Evolutionary conservation across 129 eudicot species (phyloP), one percentile per base, ranked within the genome.

Genomic region (Apium graveolens): DNA sequence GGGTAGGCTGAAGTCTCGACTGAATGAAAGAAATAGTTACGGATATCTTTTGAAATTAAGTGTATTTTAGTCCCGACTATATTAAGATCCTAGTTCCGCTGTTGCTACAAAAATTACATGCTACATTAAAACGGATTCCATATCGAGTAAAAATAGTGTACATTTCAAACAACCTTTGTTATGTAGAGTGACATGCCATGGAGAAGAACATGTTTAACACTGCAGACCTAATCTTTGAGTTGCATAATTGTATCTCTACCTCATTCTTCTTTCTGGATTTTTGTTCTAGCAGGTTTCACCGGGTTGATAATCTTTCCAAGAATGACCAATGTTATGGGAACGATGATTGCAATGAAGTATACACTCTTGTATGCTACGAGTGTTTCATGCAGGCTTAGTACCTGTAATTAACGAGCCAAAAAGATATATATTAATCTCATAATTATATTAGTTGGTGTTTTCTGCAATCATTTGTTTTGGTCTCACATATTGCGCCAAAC

Each of bases 241-340:
- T 32, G 34, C 49, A 68, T n/a, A 41, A 55, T 27, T 71, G 82
- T 46, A 39, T 39, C 45, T 77, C 71, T 72, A 78, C 77, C 89
- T 92, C 86, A 92, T 75, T 88, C 78, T 81, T 87, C 92, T 86
- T 91, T 91, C 80, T 81, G 87, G 81, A 84, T 89, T 87, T 92
- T 92, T 27, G 97, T 83, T 82, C 84, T 85, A 73, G 87, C 69
- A 24, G 99, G 93, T 81, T 79, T 90, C 80, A 93, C 83, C 9
- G 93, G 96, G 96, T 85, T 92, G 53, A 92, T 86, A 31, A 92
- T 60, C 71, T 83, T 83, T 24, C 96, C 91, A 10, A 88, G 86
- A 55, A 91, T 80, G 78, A 95, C 82, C 70, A 95, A 74, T 63
- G 63, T 75, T 26, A 95, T 78, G 51, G 98, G 99, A 79, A 91